phyloP scores from a whole-genome alignment of 2,329 filamentous ascomycete species.

The Knufia fluminis region DNA sequence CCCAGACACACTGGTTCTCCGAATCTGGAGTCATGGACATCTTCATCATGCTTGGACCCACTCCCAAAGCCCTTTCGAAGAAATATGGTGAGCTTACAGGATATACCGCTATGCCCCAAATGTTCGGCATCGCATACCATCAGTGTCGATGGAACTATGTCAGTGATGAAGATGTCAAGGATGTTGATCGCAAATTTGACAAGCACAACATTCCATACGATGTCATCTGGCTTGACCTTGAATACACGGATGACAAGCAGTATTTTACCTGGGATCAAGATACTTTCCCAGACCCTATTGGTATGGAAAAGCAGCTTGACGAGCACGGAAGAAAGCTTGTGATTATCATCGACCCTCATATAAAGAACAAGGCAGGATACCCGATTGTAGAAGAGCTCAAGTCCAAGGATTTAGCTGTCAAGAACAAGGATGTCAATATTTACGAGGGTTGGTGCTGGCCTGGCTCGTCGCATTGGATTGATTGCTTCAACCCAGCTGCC shows the following conservation, averaged over 20 bases:
- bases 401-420: slow-evolving; percentile 70
- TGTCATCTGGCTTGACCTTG: slow-evolving; percentile 97
- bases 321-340: slow-evolving; percentile 82
- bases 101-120: slow-evolving; percentile 80
- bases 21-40: slow-evolving; percentile 83
- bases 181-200: slow-evolving; percentile 94
- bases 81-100: slow-evolving; percentile 85
- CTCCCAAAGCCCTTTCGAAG: slow-evolving; percentile 69
- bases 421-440: slow-evolving; percentile 78
- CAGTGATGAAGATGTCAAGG: slow-evolving; percentile 90
- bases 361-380: slow-evolving; percentile 83
- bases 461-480: slow-evolving; percentile 91
- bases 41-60: slow-evolving; percentile 89
- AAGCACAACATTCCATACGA: slow-evolving; percentile 94
- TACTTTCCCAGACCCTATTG: slow-evolving; percentile 74
- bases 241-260: slow-evolving; percentile 93
- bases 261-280: slow-evolving; percentile 96
- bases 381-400: slow-evolving; percentile 69
- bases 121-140: slow-evolving; percentile 88
- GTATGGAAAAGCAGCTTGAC: slow-evolving; percentile 82
- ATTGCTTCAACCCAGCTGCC: slow-evolving; percentile 88
- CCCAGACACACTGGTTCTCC: slow-evolving; percentile 93
- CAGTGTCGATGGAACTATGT: slow-evolving; percentile 99
- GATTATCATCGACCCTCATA: slow-evolving; percentile 91
- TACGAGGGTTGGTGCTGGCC: slow-evolving; percentile 99